phyloP scores from a whole-genome alignment of 1,284 basidiomycete species.

The Leccinum pachyderme region DNA sequence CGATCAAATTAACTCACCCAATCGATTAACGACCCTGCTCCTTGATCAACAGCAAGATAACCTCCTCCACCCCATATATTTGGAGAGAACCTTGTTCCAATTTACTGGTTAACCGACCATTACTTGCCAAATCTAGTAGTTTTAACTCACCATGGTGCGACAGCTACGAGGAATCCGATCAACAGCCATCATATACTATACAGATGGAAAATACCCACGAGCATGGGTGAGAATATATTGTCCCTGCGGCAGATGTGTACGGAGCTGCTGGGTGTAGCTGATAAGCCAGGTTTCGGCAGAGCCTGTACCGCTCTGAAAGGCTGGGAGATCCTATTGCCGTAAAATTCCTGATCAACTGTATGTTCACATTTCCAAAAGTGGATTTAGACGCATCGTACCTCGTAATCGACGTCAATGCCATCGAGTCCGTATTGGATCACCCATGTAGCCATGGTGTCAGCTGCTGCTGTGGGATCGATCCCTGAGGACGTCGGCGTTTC shows the following conservation, averaged over 20 bases:
- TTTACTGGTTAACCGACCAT: background rate
- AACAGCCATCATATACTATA: background rate
- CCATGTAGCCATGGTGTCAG: slow-evolving; percentile 49
- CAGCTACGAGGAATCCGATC: slow-evolving; percentile 15
- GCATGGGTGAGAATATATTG: slow-evolving; percentile 40
- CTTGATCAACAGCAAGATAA: slow-evolving; percentile 49
- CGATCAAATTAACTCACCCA: slow-evolving; percentile 36
- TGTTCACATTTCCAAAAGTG: background rate
- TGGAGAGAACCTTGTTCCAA: slow-evolving; percentile 26
- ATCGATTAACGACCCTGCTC: slow-evolving; percentile 58
- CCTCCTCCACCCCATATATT: slow-evolving; percentile 42
- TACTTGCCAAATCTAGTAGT: background rate
- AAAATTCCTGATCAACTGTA: background rate
- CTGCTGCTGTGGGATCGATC: slow-evolving; percentile 39
- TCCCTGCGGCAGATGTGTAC: slow-evolving; percentile 36
- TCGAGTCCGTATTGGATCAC: slow-evolving; percentile 50
- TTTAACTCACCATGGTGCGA: slow-evolving; percentile 30
- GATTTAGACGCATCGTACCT: slow-evolving; percentile 29
- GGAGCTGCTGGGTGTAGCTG: slow-evolving; percentile 41
- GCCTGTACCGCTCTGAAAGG: slow-evolving; percentile 42
- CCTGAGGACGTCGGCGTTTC: slow-evolving; percentile 44
- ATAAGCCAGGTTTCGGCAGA: slow-evolving; percentile 44
- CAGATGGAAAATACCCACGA: slow-evolving; percentile 26
- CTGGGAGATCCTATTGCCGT: slow-evolving; percentile 42
- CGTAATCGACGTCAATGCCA: slow-evolving; percentile 60